phyloP scores from a whole-genome alignment of 106 monocot genomes.

The Posidonia australis region DNA sequence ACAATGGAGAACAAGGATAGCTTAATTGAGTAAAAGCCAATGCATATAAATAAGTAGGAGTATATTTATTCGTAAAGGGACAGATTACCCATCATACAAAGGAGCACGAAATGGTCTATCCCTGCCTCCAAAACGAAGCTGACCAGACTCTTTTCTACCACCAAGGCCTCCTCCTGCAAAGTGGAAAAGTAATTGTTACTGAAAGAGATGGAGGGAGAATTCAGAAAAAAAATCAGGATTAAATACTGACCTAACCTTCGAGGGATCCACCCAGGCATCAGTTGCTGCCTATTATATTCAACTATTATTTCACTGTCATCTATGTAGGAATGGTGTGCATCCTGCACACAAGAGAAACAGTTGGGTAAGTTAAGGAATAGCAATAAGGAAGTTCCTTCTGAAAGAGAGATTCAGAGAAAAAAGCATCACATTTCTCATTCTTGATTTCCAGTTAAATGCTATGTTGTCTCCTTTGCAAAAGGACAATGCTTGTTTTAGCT shows the following conservation, averaged over 20 bases:
- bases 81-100: slow-evolving; percentile 36
- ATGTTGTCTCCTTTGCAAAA: too few relatives aligned
- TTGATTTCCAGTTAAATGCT: too few relatives aligned
- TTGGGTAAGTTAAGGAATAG: background rate
- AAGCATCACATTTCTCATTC: too few relatives aligned
- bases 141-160: slow-evolving; percentile 95
- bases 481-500: too few relatives aligned
- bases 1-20: background rate
- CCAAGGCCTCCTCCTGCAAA: slow-evolving; percentile 83
- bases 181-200: background rate
- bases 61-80: background rate
- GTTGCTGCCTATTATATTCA: slow-evolving; percentile 81
- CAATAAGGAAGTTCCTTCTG: background rate
- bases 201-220: background rate
- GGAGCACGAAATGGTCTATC: slow-evolving; percentile 98
- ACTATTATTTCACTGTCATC: slow-evolving; percentile 86
- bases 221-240: background rate
- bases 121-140: slow-evolving; percentile 93
- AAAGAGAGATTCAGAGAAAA: too few relatives aligned
- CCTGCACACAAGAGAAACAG: slow-evolving; percentile 29
- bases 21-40: background rate
- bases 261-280: slow-evolving; percentile 98
- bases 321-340: slow-evolving; percentile 76
- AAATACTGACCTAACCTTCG: slow-evolving; percentile 48
- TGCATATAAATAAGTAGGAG: background rate